Evolutionary conservation across 2,329 filamentous ascomycete species (phyloP).

Genomic region (Metarhizium rileyi): DNA sequence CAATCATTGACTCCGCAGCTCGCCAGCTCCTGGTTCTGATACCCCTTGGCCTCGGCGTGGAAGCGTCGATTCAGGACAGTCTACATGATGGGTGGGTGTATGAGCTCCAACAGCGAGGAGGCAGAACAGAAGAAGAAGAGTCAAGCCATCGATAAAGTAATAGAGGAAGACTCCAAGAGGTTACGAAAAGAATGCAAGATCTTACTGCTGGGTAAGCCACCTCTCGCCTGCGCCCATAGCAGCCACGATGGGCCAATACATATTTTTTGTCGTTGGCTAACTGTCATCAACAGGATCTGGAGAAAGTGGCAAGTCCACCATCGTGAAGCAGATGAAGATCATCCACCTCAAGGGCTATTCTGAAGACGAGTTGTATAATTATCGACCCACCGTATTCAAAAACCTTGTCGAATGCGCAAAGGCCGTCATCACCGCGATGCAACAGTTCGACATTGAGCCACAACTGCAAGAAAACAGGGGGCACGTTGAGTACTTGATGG

Average conservation of each 20-base stretch:
- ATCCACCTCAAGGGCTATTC: slow-evolving; percentile 98
- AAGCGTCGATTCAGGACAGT: slow-evolving; percentile 8
- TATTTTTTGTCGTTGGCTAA: slow-evolving; percentile 9
- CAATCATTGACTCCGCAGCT: background rate
- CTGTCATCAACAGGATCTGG: slow-evolving; percentile 63
- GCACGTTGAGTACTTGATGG: slow-evolving; percentile 68
- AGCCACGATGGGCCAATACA: background rate
- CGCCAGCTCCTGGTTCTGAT: background rate
- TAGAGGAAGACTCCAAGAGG: slow-evolving; percentile 90
- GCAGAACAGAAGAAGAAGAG: slow-evolving; percentile 91
- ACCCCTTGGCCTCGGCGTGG: background rate
- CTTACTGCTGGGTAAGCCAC: slow-evolving; percentile 68
- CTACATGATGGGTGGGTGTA: slow-evolving; percentile 77
- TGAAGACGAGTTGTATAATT: slow-evolving; percentile 84
- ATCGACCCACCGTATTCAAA: slow-evolving; percentile 95
- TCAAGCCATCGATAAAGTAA: slow-evolving; percentile 84
- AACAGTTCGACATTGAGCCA: slow-evolving; percentile 80
- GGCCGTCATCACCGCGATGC: slow-evolving; percentile 82
- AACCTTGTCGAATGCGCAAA: slow-evolving; percentile 96
- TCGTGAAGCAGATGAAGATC: slow-evolving; percentile 99
- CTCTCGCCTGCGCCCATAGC: background rate
- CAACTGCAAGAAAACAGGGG: slow-evolving; percentile 61
- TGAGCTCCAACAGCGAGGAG: slow-evolving; percentile 81
- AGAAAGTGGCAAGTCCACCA: slow-evolving; percentile 97
- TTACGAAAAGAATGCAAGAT: slow-evolving; percentile 99